These are phyloP conservation scores for Mycena kentingensis DNA, from an alignment of 768 basidiomycete species.

Conservation along the genomic window DNA sequence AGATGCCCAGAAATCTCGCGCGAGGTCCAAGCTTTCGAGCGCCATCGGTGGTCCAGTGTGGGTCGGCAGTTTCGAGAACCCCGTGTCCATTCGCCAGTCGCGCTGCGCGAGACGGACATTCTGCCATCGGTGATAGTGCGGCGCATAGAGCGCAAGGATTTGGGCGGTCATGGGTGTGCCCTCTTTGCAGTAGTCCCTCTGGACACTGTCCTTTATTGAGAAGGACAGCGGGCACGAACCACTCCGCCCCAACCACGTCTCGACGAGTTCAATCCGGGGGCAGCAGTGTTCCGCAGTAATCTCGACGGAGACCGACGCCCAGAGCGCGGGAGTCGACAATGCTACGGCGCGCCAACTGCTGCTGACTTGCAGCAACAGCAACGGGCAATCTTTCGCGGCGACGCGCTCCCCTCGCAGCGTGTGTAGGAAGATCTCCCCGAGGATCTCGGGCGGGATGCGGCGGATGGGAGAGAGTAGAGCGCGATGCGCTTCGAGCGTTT, in stretches of 20 bases:
- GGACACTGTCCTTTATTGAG: constrained; percentile 22
- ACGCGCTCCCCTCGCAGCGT: constrained; percentile 17
- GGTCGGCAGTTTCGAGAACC: constrained; percentile 18
- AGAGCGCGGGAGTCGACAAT: constrained; percentile 25
- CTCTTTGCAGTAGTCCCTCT: constrained; percentile 8
- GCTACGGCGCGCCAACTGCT: constrained; percentile 28
- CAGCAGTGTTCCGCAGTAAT: constrained; percentile 6
- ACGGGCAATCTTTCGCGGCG: constrained; percentile 11
- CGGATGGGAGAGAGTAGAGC: constrained; percentile 28
- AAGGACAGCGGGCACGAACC: constrained; percentile 29
- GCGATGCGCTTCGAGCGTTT: constrained; percentile 18
- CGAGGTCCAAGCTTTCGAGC: constrained; percentile 30
- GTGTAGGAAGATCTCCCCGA: constrained; percentile 28
- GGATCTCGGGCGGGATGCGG: constrained; percentile 27
- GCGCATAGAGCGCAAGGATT: constrained; percentile 28
- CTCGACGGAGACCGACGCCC: constrained; percentile 26
- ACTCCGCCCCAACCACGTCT: constrained; percentile 31
- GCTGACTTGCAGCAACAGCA: constrained; percentile 26
- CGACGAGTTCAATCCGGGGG: constrained; percentile 19
- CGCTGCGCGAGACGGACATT: constrained; percentile 27
- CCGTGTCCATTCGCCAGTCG: constrained; percentile 25
- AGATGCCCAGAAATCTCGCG: constrained; percentile 24
- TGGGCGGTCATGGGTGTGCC: constrained; percentile 15
- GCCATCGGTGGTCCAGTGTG: constrained; percentile 20
- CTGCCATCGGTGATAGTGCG: constrained; percentile 30